Base-by-base conservation (phyloP, 2,329 filamentous ascomycete genomes). In the Scytalidium sp. region DNA sequence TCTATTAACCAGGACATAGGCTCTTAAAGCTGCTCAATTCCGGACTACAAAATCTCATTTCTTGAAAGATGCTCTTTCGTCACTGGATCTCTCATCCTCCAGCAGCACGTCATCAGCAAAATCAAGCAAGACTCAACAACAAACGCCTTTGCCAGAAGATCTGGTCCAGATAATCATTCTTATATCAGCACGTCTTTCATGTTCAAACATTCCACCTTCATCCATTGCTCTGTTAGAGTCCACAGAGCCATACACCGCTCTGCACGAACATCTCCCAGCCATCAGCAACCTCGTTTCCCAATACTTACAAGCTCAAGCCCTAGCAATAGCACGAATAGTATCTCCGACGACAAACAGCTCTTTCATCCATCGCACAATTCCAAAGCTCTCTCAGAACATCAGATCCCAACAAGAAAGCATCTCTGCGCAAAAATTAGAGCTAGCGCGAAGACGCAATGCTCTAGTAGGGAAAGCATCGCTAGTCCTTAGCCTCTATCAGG, bases 301-400 rank as follows among this genome's bases (percentile, higher is more conserved):
- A 0, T 67, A 70, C n/a, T 70, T 85, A 0, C 75, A 76, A 47
- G 60, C 69, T 1, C 71, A 74, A 13, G 79, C 80, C 44, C 64
- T 73, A 54, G 70, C 74, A 40, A 67, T 82, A 11, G 73, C 75
- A 10, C 69, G 75, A 0, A 72, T 75, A 50, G 69, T 79, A 21
- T 71, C 78, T 11, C 72, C 66, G 7, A 71, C 67, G 3, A 79
- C 75, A 2, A 69, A 67, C 4, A 57, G 75, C 3, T 78, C 78
- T 25, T 72, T 80, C 57, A 67, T 84, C n/a, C 81, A 84, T 67
- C 79, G 81, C 19, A 65, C 71, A 20, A 75, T 85, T 45, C 70
- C 79, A 1, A 66, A 70, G 17, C 68, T 86, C 2, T 67, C 75
- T 0, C 54, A 64, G 1, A 65, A 71, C 20, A 64, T 75, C 17